phyloP scores from a whole-genome alignment of 192 early-diverging fungal species.

The Mortierella antarctica region DNA sequence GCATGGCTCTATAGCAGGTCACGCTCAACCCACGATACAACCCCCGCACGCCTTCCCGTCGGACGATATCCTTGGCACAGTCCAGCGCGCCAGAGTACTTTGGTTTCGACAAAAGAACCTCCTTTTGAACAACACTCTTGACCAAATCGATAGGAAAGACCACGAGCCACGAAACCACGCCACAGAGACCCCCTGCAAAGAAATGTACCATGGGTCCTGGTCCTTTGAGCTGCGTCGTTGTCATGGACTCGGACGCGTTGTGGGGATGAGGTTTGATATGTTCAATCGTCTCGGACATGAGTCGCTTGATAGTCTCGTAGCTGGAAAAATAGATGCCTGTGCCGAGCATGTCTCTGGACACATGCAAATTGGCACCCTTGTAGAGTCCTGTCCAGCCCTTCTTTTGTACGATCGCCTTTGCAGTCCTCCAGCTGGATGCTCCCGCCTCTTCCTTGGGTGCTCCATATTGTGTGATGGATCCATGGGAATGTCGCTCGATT shows the following conservation, averaged over 20 bases:
- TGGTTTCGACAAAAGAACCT: conserved; percentile 65
- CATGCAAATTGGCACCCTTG: conserved; percentile 55
- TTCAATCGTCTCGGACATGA: conserved; percentile 57
- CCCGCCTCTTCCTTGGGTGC: conserved; percentile 36
- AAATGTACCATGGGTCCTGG: conserved; percentile 78
- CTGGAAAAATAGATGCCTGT: conserved; percentile 80
- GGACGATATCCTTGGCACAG: conserved; percentile 64
- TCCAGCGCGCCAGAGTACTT: conserved; percentile 54
- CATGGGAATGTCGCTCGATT: conserved; percentile 26
- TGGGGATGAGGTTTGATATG: conserved; percentile 32
- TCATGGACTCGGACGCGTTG: neutral
- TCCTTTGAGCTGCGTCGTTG: conserved; percentile 26
- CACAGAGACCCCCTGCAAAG: conserved; percentile 80
- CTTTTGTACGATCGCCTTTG: conserved; percentile 59
- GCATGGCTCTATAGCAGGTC: conserved; percentile 80
- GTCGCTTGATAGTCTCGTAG: conserved; percentile 70
- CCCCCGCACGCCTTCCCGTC: conserved; percentile 64
- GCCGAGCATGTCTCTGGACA: conserved; percentile 71
- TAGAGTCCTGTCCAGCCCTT: conserved; percentile 63
- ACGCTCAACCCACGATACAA: conserved; percentile 81
- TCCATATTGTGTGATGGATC: conserved; percentile 25
- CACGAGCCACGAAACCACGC: conserved; percentile 80
- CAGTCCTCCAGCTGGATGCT: conserved; percentile 63
- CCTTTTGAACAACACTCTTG: conserved; percentile 81
- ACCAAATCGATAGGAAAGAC: conserved; percentile 84